A percentile compares a stretch with the other conserved stretches of the same genome.
phyloP scores from a whole-genome alignment of 2,329 filamentous ascomycete genomes.

The Dendrostoma leiphaemia region DNA sequence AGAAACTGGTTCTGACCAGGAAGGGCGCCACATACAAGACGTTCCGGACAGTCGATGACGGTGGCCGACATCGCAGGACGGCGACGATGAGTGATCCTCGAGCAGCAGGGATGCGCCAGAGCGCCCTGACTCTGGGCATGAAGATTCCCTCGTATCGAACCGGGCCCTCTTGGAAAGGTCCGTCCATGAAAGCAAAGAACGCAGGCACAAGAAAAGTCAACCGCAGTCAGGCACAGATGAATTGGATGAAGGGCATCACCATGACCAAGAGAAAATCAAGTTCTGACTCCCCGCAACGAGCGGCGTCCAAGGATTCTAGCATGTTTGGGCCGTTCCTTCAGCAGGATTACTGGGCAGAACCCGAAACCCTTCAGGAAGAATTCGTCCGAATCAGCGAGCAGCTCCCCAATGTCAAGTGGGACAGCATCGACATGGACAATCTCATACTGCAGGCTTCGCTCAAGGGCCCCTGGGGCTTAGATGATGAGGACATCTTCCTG shows the following conservation, averaged over 20 bases:
- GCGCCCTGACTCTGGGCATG: constrained; percentile 34
- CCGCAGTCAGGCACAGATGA: constrained; percentile 56
- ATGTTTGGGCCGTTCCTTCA: constrained; percentile 51
- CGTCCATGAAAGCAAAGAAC: constrained; percentile 58
- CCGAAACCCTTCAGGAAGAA: constrained; percentile 63
- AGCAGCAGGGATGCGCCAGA: constrained; percentile 40
- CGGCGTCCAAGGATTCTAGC: constrained; percentile 50
- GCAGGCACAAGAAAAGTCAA: constrained; percentile 40
- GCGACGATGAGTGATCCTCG: constrained; percentile 62
- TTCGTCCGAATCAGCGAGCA: constrained; percentile 60
- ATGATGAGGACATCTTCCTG: constrained; percentile 57
- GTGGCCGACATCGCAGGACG: constrained; percentile 54
- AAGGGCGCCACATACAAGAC: constrained; percentile 82
- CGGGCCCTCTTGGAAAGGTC: constrained; percentile 49
- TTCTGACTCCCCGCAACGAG: constrained; percentile 43
- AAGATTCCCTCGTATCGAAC: constrained; percentile 36
- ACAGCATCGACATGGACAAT: constrained; percentile 62
- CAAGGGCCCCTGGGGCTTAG: constrained; percentile 62
- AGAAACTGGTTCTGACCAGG: constrained; percentile 71
- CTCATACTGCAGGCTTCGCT: constrained; percentile 59
- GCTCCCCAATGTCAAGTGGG: constrained; percentile 63
- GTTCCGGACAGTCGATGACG: constrained; percentile 70
- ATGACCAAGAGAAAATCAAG: constrained; percentile 56
- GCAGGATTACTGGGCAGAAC: constrained; percentile 58
- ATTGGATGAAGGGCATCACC: constrained; percentile 68